Percentiles rank a stretch among this genome's conserved stretches.
Evolutionary conservation across 192 early-diverging fungal genomes (phyloP).

Genomic region (Mortierella antarctica): DNA sequence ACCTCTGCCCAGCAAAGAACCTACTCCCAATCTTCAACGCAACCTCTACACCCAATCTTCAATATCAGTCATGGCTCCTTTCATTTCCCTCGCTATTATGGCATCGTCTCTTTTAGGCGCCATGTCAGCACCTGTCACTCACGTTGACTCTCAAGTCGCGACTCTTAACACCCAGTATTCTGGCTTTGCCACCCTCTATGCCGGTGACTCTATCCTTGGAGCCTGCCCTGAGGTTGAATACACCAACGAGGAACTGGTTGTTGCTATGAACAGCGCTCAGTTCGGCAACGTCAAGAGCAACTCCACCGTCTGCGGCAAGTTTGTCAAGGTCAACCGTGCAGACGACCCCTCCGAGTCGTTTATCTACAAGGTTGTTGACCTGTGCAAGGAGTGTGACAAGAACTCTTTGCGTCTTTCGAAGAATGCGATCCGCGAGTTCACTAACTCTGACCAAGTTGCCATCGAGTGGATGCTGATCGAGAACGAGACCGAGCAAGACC

Average conservation of each 20-base stretch:
- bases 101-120: slow-evolving; percentile 8
- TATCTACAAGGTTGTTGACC: slow-evolving; percentile 31
- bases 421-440: slow-evolving; percentile 9
- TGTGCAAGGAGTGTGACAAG: slow-evolving; percentile 9
- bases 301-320: slow-evolving; percentile 25
- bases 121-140: slow-evolving; percentile 7
- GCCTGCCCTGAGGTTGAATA: slow-evolving; percentile 37
- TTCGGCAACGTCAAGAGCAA: slow-evolving; percentile 13
- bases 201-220: slow-evolving; percentile 1
- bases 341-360: slow-evolving; percentile 9
- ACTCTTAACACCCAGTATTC: slow-evolving; percentile 8
- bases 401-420: not conserved
- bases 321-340: slow-evolving; percentile 19
- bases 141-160: not conserved
- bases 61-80: not conserved
- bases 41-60: not conserved
- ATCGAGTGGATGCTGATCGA: slow-evolving; percentile 35
- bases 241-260: slow-evolving; percentile 30
- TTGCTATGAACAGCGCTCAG: slow-evolving; percentile 19
- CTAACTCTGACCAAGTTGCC: not conserved
- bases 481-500: not conserved
- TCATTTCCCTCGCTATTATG: slow-evolving; percentile 3
- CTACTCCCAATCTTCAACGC: no score
- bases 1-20: not conserved
- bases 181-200: slow-evolving; percentile 19